phyloP scores from a whole-genome alignment of 805 yeast species.

The Blastobotrys americana region DNA sequence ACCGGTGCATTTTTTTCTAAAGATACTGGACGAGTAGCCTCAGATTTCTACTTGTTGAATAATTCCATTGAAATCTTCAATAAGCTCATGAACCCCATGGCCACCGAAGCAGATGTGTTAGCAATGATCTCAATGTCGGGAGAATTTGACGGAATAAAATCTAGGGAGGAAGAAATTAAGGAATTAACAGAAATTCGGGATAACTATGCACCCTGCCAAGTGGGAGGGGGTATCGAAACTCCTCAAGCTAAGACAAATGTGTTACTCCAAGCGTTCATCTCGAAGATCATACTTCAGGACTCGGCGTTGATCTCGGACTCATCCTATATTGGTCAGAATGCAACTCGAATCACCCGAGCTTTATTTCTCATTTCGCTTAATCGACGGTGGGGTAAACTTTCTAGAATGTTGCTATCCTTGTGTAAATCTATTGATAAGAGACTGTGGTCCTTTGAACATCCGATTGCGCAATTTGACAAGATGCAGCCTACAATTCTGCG shows the following conservation, averaged over 20 bases:
- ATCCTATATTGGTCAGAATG: conserved; percentile 90
- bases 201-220: conserved; percentile 58
- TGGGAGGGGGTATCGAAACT: conserved; percentile 67
- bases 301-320: conserved; percentile 81
- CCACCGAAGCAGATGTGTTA: conserved; percentile 86
- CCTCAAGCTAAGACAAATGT: conserved; percentile 83
- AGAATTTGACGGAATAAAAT: conserved; percentile 85
- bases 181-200: conserved; percentile 64
- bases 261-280: conserved; percentile 79
- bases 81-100: conserved; percentile 70
- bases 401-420: conserved; percentile 65
- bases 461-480: conserved; percentile 80
- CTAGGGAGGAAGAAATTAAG: conserved; percentile 75
- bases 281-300: conserved; percentile 63
- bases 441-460: conserved; percentile 87
- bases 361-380: conserved; percentile 79
- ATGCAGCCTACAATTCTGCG: conserved; percentile 56
- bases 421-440: conserved; percentile 82
- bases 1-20: conserved; percentile 74
- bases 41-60: conserved; percentile 82
- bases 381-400: conserved; percentile 83
- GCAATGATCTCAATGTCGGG: conserved; percentile 86
- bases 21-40: conserved; percentile 89
- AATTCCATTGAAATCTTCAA: conserved; percentile 86
- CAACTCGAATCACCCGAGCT: conserved; percentile 90